Evolutionary conservation across 1,284 basidiomycete genomes (phyloP).

Genomic region (Athelia psychrophila): DNA sequence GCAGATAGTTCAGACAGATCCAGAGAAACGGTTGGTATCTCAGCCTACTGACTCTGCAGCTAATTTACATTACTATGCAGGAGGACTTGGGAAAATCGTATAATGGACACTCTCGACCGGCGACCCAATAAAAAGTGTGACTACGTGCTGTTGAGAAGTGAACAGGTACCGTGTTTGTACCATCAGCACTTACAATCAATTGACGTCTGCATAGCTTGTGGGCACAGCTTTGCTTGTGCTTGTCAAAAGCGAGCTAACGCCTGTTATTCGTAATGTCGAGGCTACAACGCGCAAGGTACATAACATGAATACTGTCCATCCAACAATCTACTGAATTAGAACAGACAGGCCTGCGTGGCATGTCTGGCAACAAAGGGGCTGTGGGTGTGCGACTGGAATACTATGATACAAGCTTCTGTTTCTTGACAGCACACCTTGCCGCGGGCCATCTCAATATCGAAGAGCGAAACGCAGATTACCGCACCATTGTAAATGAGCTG

Average conservation of each 20-base stretch:
- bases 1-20: constrained; percentile 95
- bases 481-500: constrained; percentile 81
- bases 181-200: neutral
- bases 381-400: constrained; percentile 92
- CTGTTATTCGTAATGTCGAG: constrained; percentile 88
- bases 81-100: constrained; percentile 82
- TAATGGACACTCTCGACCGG: constrained; percentile 76
- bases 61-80: constrained; percentile 35
- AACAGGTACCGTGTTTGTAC: constrained; percentile 60
- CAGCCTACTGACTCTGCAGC: constrained; percentile 1
- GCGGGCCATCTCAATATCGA: constrained; percentile 89
- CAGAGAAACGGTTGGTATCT: constrained; percentile 74
- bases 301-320: constrained; percentile 7
- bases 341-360: constrained; percentile 92
- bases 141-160: constrained; percentile 89
- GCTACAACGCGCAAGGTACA: constrained; percentile 85
- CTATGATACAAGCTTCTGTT: constrained; percentile 90
- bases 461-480: constrained; percentile 92
- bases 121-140: constrained; percentile 65
- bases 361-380: constrained; percentile 97
- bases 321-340: constrained; percentile 6
- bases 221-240: constrained; percentile 91
- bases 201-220: constrained; percentile 62
- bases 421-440: constrained; percentile 94
- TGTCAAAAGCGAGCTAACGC: constrained; percentile 74